These are phyloP conservation scores for Mucor sp. DNA, from an alignment of 371 early-diverging fungal genomes.

Conservation along the genomic window DNA sequence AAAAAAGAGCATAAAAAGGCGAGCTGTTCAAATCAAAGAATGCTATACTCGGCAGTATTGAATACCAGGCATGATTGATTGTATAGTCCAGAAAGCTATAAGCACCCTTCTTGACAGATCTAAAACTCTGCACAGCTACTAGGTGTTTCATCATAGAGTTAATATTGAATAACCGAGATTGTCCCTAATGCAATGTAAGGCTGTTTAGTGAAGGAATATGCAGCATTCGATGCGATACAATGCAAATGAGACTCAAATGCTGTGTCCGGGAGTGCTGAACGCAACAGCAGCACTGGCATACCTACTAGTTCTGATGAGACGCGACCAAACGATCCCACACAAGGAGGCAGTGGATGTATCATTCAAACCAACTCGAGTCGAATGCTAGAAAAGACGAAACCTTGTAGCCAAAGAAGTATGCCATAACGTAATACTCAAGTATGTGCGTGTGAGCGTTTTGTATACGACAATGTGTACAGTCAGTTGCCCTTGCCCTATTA, in stretches of 20 bases:
- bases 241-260: neutral
- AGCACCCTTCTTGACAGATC: neutral
- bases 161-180: neutral
- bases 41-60: no score
- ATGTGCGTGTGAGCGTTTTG: neutral
- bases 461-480: neutral
- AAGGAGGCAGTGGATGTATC: neutral
- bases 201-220: neutral
- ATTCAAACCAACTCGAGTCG: neutral
- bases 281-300: neutral
- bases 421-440: neutral
- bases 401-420: neutral
- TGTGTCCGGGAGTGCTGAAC: neutral
- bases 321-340: neutral
- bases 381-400: neutral
- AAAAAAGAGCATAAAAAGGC: no score
- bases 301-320: neutral
- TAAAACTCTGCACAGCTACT: neutral
- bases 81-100: neutral
- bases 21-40: no score
- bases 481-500: constrained; percentile 6
- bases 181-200: neutral
- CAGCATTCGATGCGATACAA: neutral
- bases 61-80: neutral
- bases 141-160: neutral